Evolutionary conservation across 495 filamentous ascomycete species (phyloP).

Genomic region (Penicillium paxilli): DNA sequence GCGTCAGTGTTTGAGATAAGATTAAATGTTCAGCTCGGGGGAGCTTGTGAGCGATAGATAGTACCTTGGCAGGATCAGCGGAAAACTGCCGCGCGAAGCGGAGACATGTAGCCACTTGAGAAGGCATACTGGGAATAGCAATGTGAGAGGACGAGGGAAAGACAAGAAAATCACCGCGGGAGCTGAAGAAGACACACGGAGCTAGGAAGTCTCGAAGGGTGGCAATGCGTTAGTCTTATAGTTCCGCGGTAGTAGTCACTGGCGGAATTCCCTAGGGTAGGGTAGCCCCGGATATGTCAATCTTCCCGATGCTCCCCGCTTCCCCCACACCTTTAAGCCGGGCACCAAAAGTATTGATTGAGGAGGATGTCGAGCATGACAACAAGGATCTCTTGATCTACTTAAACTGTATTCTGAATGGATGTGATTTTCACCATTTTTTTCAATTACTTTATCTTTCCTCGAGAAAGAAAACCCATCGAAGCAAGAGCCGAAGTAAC

Average conservation of each 20-base stretch:
- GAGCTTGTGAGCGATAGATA: background rate
- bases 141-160: background rate
- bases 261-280: too few species aligned
- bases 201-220: slow-evolving; percentile 6
- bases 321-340: background rate
- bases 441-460: too few species aligned
- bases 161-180: background rate
- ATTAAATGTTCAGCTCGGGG: background rate
- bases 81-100: slow-evolving; percentile 45
- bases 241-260: slow-evolving; percentile 16
- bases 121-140: slow-evolving; percentile 37
- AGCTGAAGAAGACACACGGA: slow-evolving; percentile 4
- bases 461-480: background rate
- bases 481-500: background rate
- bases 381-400: background rate
- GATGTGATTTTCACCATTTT: background rate
- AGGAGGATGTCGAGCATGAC: background rate
- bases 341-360: background rate
- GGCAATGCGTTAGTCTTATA: slow-evolving; percentile 20
- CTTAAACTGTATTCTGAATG: background rate
- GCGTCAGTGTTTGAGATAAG: slow-evolving; percentile 1
- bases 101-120: slow-evolving; percentile 43
- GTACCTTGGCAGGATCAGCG: slow-evolving; percentile 41
- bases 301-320: background rate
- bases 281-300: background rate